Evolutionary conservation across 208 protist genomes (phyloP).

Genomic region (Leishmania mexicana): DNA sequence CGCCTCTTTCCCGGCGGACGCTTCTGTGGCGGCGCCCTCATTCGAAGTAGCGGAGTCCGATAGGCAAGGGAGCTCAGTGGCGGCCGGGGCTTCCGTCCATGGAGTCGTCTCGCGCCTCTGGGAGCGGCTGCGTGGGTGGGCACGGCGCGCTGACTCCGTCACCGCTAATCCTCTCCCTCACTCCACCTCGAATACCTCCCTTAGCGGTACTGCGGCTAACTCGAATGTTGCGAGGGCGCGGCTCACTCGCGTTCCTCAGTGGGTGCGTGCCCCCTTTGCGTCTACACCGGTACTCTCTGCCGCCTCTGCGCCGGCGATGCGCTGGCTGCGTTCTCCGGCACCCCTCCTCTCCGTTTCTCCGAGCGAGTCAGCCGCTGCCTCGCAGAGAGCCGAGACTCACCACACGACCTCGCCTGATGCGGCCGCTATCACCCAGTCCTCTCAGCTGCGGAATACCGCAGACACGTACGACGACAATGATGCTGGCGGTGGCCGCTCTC

Average conservation of each 20-base stretch:
- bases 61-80: not conserved
- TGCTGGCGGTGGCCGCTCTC: not conserved
- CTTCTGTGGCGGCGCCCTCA: not conserved
- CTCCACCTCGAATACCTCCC: not conserved
- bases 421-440: not conserved
- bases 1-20: not conserved
- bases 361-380: not conserved
- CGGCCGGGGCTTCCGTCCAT: not conserved
- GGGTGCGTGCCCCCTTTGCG: conserved; percentile 27
- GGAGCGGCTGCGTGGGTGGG: not conserved
- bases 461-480: not conserved
- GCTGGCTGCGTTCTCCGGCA: not conserved
- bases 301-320: conserved; percentile 4
- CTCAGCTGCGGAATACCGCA: not conserved
- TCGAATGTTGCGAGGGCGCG: not conserved
- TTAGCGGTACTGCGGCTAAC: not conserved
- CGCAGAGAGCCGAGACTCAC: not conserved
- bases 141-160: not conserved
- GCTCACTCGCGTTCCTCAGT: conserved; percentile 7
- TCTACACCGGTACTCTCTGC: conserved; percentile 4
- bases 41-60: not conserved
- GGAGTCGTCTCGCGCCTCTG: not conserved
- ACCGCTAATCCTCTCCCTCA: not conserved
- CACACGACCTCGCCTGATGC: not conserved
- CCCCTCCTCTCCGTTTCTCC: not conserved